A percentile compares a stretch with the other conserved stretches of the same genome.
Conservation (phyloP, 1,284 basidiomycete species). For the Hemileccinum hortonii region DNA sequence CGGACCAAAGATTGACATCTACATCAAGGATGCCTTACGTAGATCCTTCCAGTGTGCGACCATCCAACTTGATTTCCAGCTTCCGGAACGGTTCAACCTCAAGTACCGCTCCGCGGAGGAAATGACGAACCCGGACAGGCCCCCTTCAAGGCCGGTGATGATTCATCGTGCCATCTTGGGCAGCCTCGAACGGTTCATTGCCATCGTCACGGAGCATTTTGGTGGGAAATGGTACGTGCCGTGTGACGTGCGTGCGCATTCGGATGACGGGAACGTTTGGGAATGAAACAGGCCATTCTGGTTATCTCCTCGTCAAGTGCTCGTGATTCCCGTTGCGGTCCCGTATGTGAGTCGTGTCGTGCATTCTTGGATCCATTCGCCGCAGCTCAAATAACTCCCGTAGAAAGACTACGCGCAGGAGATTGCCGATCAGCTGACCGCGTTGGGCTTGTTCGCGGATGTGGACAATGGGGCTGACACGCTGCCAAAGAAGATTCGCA, state of each 20-base stretch:
- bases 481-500: slow-evolving; percentile 94
- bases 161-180: slow-evolving; percentile 98
- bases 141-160: slow-evolving; percentile 86
- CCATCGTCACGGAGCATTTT: slow-evolving; percentile 97
- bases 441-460: slow-evolving; percentile 83
- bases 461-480: slow-evolving; percentile 93
- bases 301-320: slow-evolving; percentile 92
- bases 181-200: slow-evolving; percentile 93
- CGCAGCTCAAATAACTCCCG: slow-evolving; percentile 7
- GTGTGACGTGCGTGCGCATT: not conserved
- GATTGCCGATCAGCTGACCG: slow-evolving; percentile 68
- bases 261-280: not conserved
- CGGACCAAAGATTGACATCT: slow-evolving; percentile 98
- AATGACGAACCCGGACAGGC: slow-evolving; percentile 50
- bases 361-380: not conserved
- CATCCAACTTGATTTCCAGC: slow-evolving; percentile 98
- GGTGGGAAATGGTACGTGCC: slow-evolving; percentile 87
- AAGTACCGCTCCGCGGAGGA: slow-evolving; percentile 81
- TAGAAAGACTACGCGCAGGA: slow-evolving; percentile 90
- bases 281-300: slow-evolving; percentile 80
- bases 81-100: slow-evolving; percentile 97
- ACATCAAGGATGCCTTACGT: slow-evolving; percentile 88
- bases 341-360: slow-evolving; percentile 65
- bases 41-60: slow-evolving; percentile 98
- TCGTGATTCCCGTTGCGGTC: slow-evolving; percentile 91